Evolutionary conservation across 805 yeast genomes (phyloP), one percentile per base, ranked within the genome.

Genomic region (Lipomyces yamanashiensis): DNA sequence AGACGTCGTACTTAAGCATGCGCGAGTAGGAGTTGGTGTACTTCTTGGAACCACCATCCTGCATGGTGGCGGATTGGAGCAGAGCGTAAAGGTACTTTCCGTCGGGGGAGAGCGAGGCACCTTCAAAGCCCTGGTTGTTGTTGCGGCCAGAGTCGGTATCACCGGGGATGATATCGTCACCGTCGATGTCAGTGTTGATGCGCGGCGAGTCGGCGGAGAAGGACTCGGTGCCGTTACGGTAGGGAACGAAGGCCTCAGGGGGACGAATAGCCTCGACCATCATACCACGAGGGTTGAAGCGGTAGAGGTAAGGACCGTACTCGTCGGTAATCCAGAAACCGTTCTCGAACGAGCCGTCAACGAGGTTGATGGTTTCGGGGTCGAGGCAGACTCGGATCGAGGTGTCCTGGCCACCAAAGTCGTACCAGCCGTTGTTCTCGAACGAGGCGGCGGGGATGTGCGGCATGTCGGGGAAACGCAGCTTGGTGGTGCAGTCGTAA

Each of bases 41-140:
- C 61, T 64, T 62, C 21, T 62, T 36, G 19, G 12, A 33, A 28
- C 68, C 68, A 49, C 67, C 67, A 48, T 64, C 68, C 44, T 64
- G 68, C 37, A 62, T 43, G 12, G 66, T 56, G 3, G 68, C 66
- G 17, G 66, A 58, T 43, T 62, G 68, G 36, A 64, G 59, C 7
- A 64, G 55, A 4, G 61, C 51, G 47, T n/a, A 62, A 9, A 64
- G 48, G 55, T 59, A 50, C 28, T 58, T 62, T 40, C 68, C 68
- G 45, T 58, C 62, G 13, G 68, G 68, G 2, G 68, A 62, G 48
- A 64, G 43, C 28, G 60, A 36, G 15, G 34, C 43, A 21, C 68
- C 66, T 47, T 64, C 68, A 34, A 64, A 58, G 21, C 68, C 68
- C 45, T 64, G 66, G 63, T 64, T 64, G 51, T 64, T 64, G 48